Conservation (phyloP, 192 early-diverging fungal genomes). For the Coemansia sp. region DNA sequence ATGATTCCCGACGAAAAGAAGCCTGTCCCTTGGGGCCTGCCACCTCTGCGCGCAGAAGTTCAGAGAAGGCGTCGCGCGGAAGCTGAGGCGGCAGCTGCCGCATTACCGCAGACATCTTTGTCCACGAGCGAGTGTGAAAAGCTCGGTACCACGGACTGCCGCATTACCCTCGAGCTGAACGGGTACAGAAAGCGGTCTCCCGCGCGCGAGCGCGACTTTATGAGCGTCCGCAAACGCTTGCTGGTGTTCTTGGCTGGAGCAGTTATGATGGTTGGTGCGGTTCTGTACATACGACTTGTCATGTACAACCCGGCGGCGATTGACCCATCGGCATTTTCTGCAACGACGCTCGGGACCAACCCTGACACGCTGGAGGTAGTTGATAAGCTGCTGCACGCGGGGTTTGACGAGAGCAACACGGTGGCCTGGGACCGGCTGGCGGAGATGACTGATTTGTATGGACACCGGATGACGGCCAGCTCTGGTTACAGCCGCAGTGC, state of each 20-base stretch:
- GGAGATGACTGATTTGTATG: slow-evolving; percentile 60
- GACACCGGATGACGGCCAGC: slow-evolving; percentile 55
- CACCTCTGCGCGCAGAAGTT: slow-evolving; percentile 37
- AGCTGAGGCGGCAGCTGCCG: not conserved
- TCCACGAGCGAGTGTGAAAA: not conserved
- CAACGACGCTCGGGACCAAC: slow-evolving; percentile 8
- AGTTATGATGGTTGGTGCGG: slow-evolving; percentile 4
- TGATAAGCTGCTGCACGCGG: slow-evolving; percentile 22
- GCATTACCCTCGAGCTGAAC: not conserved
- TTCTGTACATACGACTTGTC: slow-evolving; percentile 1
- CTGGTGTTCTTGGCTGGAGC: slow-evolving; percentile 9
- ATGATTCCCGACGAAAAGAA: slow-evolving; percentile 51
- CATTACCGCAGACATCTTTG: not conserved
- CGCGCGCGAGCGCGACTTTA: slow-evolving; percentile 3
- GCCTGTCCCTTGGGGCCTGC: slow-evolving; percentile 43
- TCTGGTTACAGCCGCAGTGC: slow-evolving; percentile 50
- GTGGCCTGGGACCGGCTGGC: slow-evolving; percentile 60
- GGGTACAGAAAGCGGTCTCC: slow-evolving; percentile 16
- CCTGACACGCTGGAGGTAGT: slow-evolving; percentile 25
- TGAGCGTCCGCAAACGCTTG: slow-evolving; percentile 13
- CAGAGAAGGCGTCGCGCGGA: not conserved
- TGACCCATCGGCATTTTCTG: slow-evolving; percentile 18
- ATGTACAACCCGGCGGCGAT: slow-evolving; percentile 19
- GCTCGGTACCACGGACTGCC: slow-evolving; percentile 1
- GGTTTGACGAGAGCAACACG: slow-evolving; percentile 29